A percentile compares a stretch with the other conserved stretches of the same genome.
These are phyloP conservation scores for Suillus hirtellus DNA, from an alignment of 768 basidiomycete genomes.

Conservation along the genomic window DNA sequence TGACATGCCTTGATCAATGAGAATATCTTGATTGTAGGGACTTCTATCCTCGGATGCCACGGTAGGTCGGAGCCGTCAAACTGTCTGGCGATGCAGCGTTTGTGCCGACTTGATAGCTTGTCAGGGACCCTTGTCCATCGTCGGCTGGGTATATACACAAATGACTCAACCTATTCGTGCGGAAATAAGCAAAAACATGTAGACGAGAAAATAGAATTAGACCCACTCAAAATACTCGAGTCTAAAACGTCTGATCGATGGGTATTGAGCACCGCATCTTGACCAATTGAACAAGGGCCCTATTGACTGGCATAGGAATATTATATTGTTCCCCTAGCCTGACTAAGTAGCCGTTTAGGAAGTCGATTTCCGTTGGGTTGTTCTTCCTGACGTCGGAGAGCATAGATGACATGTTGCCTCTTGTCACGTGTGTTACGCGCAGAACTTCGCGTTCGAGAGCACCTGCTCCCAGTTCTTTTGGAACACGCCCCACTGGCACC, in stretches of 20 bases:
- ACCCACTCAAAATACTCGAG: not conserved
- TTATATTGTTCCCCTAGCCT: conserved; percentile 57
- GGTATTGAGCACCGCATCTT: conserved; percentile 59
- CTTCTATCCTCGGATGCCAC: not conserved
- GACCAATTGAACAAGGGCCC: conserved; percentile 56
- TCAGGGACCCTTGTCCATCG: not conserved
- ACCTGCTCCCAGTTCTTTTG: conserved; percentile 44
- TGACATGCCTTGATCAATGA: not conserved
- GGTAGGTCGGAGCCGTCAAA: not conserved
- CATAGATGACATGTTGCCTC: conserved; percentile 79
- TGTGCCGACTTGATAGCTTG: not conserved
- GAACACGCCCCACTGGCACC: conserved; percentile 40
- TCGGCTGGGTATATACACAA: not conserved
- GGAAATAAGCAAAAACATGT: not conserved
- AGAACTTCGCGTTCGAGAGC: conserved; percentile 57
- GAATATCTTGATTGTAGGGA: not conserved
- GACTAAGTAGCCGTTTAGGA: conserved; percentile 79
- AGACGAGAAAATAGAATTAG: not conserved
- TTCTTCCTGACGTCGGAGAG: conserved; percentile 66
- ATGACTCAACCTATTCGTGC: not conserved
- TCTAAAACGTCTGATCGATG: conserved; percentile 42
- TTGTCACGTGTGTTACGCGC: conserved; percentile 58
- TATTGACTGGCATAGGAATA: conserved; percentile 58
- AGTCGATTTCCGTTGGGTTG: conserved; percentile 73
- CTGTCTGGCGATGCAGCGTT: not conserved